Base-by-base conservation (phyloP, 2,329 filamentous ascomycete species). In the Periconia digitata region DNA sequence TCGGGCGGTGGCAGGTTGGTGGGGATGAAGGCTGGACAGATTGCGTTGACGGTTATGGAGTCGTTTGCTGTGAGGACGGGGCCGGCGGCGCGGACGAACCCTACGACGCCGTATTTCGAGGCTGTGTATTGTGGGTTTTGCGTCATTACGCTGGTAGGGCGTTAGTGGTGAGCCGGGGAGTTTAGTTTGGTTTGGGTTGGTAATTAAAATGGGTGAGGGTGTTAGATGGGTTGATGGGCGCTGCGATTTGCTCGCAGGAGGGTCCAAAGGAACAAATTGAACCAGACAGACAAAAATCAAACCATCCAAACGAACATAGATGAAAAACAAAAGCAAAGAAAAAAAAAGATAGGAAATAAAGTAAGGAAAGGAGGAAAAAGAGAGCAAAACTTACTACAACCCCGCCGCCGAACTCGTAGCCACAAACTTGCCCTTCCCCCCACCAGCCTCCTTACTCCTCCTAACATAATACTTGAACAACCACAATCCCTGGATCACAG, bases 81-180 rank as follows among this genome's bases (percentile, higher is more conserved):
- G 1, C 62, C 72, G 1, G 71, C 51, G 16, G 66, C 59, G 12
- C 72, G 66, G 6, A 67, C 63, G 17, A 76, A 57, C 7, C 72
- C 73, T 1, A 76, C 57, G 13, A 76, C 56, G 7, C 64, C 74
- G 53, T 75, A 72, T 53, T 77, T 77, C 20, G 66, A 63, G 13
- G 73, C 68, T 1, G 68, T 68, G 50, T 77, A 77, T 49, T 74
- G 69, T 0, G 74, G 74, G 18, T 66, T 67, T 22, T 65, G 63
- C 1, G 56, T 53, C 63, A 69, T 64, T 23, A 38, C 40, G 37
- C 62, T 65, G n/a, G n/a, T n/a, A n/a, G n/a, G n/a, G n/a, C n/a
- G n/a, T n/a, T n/a, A n/a, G 6, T 29, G 15, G 21, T 13, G 27
- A 27, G 6, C n/a, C n/a, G 27, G 27, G n/a, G 27, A 3, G 27